Evolutionary conservation across 805 yeast genomes (phyloP), one percentile per base, ranked within the genome.

Genomic region (Lipomyces yamadae): DNA sequence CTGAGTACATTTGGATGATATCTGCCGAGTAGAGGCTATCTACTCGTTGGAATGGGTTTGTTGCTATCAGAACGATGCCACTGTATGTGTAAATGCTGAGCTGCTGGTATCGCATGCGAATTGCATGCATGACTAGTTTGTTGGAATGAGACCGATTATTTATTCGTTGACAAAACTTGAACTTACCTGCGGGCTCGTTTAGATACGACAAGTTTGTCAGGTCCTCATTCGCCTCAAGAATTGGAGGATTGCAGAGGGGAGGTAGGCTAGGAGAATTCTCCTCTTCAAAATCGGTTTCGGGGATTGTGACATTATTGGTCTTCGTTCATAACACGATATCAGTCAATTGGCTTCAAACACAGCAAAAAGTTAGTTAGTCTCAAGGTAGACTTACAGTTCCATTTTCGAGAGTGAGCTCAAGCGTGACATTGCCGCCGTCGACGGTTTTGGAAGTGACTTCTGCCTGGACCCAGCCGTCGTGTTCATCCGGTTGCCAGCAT

Each of bases 41-140:
- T 55, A 92, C 91, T 72, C 90, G 84, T 77, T 92, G 97, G 78
- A 94, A 94, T 10, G 99, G 99, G 77, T 94, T 94, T 1, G 96
- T 89, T 29, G 99, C 99, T 75, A 94, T 94, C 76, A 94, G 85
- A 59, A 94, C 99, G 64, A 94, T 95, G 78, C 99, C 99, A 0
- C 97, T 91, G 77, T 94, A 94, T 1, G 99, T 95, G 78, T 94
- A 94, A 67, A 94, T 94, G 76, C 89, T 91, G 73, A 94, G 84
- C 76, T 92, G 97, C 48, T 92, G 83, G 76, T 95, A 94, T 72
- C 99, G 86, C 69, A 90, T 86, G 74, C 87, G 89, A 76, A 95
- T 94, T 24, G 98, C 98, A 75, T 93, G 96, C 72, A 94, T 83
- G 59, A 94, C 97, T 65, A 35, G 3, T 48, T 24, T 32, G n/a